These are phyloP conservation scores for Oxyria digyna DNA, from an alignment of 148 eudicot genomes.

Conservation along the genomic window DNA sequence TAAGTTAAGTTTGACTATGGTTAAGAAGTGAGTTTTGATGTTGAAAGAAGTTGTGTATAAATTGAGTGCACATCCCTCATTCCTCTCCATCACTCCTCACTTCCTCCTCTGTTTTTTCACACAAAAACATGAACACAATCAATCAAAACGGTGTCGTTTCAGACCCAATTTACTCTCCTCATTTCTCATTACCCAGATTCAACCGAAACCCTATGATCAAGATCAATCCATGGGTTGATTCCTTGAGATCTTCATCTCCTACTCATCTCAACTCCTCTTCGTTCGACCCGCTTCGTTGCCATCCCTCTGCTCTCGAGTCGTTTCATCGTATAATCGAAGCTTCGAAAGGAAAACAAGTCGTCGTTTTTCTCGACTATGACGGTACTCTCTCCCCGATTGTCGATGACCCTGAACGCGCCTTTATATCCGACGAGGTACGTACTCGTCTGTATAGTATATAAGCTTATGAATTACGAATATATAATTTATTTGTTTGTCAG, in stretches of 20 bases:
- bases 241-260: neutral
- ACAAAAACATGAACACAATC: neutral
- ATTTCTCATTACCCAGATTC: neutral
- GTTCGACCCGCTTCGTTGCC: neutral
- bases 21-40: neutral
- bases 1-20: too few relatives aligned
- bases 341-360: slow-evolving; percentile 12
- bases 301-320: slow-evolving; percentile 14
- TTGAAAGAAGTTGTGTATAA: slow-evolving; percentile 2
- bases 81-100: neutral
- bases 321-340: slow-evolving; percentile 10
- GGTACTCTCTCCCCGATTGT: slow-evolving; percentile 23
- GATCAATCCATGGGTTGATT: slow-evolving; percentile 6
- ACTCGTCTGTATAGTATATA: too few relatives aligned
- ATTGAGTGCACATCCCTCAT: neutral
- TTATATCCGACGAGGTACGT: slow-evolving; percentile 17
- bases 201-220: neutral
- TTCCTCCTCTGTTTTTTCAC: neutral
- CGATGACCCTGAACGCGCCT: slow-evolving; percentile 20
- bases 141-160: neutral
- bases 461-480: too few relatives aligned
- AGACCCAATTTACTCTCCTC: neutral
- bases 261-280: neutral
- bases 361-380: slow-evolving; percentile 20
- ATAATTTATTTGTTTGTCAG: slow-evolving; percentile 15